phyloP scores from a whole-genome alignment of 208 protist genomes.

The Acanthamoeba sp. region DNA sequence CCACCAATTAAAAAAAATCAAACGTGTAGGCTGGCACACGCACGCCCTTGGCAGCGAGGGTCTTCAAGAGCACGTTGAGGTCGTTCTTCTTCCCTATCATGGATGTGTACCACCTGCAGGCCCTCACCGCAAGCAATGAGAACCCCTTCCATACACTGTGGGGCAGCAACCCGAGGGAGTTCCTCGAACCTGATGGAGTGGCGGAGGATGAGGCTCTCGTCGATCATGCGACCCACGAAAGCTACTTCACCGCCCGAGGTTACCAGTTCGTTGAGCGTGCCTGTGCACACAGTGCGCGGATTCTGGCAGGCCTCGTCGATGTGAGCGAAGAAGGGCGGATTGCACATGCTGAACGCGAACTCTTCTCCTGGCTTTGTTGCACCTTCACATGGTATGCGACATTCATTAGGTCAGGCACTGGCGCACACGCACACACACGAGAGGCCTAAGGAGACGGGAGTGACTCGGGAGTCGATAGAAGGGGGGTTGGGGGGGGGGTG shows the following conservation, averaged over 20 bases:
- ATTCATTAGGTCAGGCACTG: no score
- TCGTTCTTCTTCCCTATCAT: neutral
- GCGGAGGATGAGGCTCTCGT: neutral
- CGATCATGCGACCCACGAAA: neutral
- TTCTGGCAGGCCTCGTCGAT: neutral
- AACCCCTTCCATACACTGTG: no score
- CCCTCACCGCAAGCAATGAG: no score
- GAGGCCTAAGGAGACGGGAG: no score
- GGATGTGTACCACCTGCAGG: neutral
- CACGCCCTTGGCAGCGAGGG: neutral
- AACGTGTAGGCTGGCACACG: neutral
- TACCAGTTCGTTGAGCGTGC: neutral
- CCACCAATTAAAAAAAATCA: no score
- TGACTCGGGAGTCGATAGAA: no score
- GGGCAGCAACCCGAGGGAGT: no score
- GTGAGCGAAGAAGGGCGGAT: conserved; percentile 44
- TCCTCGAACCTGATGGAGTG: neutral
- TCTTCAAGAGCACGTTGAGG: neutral
- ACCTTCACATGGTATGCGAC: no score
- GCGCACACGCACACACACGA: neutral
- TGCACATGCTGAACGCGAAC: conserved; percentile 10
- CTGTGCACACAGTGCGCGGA: neutral
- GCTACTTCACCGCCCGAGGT: neutral
- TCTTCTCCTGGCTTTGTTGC: neutral
- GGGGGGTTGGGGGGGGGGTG: no score